phyloP scores from a whole-genome alignment of 805 yeast genomes.

The Starmerella stellata region DNA sequence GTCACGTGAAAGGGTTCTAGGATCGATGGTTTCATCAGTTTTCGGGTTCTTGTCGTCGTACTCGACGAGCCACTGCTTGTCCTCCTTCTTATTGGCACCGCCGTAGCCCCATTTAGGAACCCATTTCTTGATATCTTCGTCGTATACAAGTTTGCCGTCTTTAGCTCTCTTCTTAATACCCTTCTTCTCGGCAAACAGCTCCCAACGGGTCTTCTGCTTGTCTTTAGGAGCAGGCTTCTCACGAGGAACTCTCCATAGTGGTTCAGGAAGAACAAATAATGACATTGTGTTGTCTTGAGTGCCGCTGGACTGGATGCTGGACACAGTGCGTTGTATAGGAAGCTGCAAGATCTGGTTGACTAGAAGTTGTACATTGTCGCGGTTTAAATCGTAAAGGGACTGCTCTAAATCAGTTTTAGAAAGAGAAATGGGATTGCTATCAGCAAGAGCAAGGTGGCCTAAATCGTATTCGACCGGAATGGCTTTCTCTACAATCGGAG shows the following conservation, averaged over 20 bases:
- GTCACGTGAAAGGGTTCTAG: constrained; percentile 60
- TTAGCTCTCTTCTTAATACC: constrained; percentile 84
- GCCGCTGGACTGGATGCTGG: constrained; percentile 40
- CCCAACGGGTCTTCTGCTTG: constrained; percentile 91
- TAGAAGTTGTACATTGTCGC: constrained; percentile 85
- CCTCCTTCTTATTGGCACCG: constrained; percentile 75
- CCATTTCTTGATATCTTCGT: constrained; percentile 86
- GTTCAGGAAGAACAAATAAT: constrained; percentile 68
- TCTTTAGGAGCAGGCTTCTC: constrained; percentile 90
- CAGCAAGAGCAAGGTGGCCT: constrained; percentile 81
- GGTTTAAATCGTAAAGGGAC: constrained; percentile 44
- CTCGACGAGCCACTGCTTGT: constrained; percentile 90
- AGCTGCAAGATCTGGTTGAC: constrained; percentile 78
- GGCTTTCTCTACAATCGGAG: constrained; percentile 51
- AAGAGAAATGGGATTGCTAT: constrained; percentile 69
- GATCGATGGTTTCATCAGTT: constrained; percentile 52
- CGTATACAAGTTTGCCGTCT: constrained; percentile 74
- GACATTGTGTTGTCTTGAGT: constrained; percentile 57
- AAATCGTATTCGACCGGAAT: constrained; percentile 79
- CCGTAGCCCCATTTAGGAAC: constrained; percentile 97
- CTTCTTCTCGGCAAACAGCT: constrained; percentile 83
- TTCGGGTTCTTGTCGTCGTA: constrained; percentile 44
- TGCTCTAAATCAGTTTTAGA: constrained; percentile 27
- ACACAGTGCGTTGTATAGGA: constrained; percentile 77
- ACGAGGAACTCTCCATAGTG: constrained; percentile 68